A percentile compares a stretch with the other conserved stretches of the same genome.
These are phyloP conservation scores for Vicia faba DNA, from an alignment of 306 rosid species.

Conservation along the genomic window DNA sequence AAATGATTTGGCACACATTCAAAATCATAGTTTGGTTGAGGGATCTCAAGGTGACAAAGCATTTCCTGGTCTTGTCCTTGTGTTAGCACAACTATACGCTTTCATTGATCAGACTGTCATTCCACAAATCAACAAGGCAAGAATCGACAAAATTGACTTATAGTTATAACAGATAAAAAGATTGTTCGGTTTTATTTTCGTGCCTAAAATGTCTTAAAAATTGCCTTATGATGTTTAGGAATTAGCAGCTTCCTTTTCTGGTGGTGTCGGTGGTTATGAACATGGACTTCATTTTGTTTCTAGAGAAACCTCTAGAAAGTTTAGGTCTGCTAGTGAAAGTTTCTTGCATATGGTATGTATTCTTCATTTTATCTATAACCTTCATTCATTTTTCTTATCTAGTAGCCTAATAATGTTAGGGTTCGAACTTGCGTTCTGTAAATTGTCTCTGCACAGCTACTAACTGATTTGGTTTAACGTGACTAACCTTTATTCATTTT, in stretches of 20 bases:
- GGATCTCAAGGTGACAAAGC: constrained; percentile 66
- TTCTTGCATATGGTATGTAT: constrained; percentile 69
- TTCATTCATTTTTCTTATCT: no score
- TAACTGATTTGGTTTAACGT: no score
- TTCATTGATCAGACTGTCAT: constrained; percentile 79
- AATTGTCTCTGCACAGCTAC: no score
- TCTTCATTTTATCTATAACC: no score
- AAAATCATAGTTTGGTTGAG: constrained; percentile 55
- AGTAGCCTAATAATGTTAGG: no score
- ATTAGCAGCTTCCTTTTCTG: constrained; percentile 76
- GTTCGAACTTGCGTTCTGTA: no score
- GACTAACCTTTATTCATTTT: no score
- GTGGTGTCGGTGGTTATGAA: constrained; percentile 61
- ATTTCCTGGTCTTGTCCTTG: constrained; percentile 74
- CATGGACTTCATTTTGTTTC: constrained; percentile 70
- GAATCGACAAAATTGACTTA: constrained; percentile 37
- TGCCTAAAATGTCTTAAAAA: constrained; percentile 29
- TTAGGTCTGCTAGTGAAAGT: constrained; percentile 69
- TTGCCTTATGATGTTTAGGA: constrained; percentile 56
- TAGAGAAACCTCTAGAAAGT: constrained; percentile 72
- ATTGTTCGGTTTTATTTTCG: constrained; percentile 22
- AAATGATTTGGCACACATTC: constrained; percentile 50
- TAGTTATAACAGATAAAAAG: not conserved
- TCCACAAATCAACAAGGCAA: constrained; percentile 79
- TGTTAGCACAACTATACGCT: constrained; percentile 80